Base-by-base conservation (phyloP, 345 rosid genomes). In the Abelmoschus esculentus region DNA sequence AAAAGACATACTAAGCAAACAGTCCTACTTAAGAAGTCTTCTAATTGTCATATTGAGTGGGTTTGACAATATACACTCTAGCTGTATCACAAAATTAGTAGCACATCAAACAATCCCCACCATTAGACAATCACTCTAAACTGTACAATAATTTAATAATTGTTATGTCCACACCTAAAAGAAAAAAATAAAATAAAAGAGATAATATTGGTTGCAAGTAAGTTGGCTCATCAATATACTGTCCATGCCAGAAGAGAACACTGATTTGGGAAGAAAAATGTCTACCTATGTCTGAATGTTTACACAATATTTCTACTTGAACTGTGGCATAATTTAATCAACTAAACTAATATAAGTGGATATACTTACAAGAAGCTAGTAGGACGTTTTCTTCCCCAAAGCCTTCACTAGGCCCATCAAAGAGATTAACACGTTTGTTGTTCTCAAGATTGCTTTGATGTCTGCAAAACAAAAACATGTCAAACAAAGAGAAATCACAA, bases 371-470 rank as follows among this genome's bases (percentile, higher is more conserved):
- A 52, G 98, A 91, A 80, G 96, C 97, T 7, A 88, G 73, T 81
- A 93, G 80, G 63, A 82, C 95, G 75, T 91, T 88, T 28, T 89
- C 92, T 79, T 93, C 97, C 74, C 75, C 81, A 71, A 80, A 82
- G 18, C 80, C 91, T 76, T 93, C 98, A 31, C 66, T 75, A 2
- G 92, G 89, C 73, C 92, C 96, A 66, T 93, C 96, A 75, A 89
- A 93, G 67, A 93, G 95, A 84, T 93, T 91, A 5, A 89, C 85
- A 73, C 92, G 80, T 80, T 91, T 90, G 72, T 90, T 87, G 81
- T 80, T 89, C 72, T 91, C 96, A 71, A 93, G 84, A 79, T 83
- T 91, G 71, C 91, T 77, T 56, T 92, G 81, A 63, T 87, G 80
- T 74, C 98, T 89, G 87, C 31, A 77, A 57, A 69, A 59, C 50